Conservation (phyloP, 1,284 basidiomycete genomes). For the Ceratobasidium theobromae region DNA sequence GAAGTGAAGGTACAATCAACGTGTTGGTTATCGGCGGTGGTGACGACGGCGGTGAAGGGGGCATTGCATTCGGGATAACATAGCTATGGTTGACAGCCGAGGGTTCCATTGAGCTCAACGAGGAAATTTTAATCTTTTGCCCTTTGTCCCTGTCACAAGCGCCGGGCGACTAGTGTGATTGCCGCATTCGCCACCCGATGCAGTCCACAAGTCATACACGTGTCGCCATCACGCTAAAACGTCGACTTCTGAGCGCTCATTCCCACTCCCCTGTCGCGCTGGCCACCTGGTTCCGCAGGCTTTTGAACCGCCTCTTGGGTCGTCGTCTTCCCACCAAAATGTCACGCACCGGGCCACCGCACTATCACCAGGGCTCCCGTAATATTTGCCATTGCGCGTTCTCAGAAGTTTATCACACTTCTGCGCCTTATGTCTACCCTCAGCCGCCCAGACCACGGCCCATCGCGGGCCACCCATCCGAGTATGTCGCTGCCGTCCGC, state of each 20-base stretch:
- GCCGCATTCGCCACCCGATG: not conserved
- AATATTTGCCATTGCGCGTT: conserved; percentile 5
- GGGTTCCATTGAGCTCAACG: not conserved
- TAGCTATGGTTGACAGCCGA: not conserved
- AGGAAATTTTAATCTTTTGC: conserved; percentile 2
- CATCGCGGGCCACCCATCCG: conserved; percentile 4
- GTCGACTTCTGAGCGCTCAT: too few species aligned
- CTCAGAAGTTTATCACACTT: not conserved
- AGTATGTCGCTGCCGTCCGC: conserved; percentile 12
- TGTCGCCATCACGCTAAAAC: too few species aligned
- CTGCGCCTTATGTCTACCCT: not conserved
- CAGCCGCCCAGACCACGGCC: not conserved
- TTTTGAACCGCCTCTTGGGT: not conserved
- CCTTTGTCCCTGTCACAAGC: not conserved
- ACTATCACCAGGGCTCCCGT: conserved; percentile 12
- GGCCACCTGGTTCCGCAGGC: not conserved
- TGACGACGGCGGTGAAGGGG: not conserved
- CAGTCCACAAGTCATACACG: not conserved
- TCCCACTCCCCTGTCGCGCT: not conserved
- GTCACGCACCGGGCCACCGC: conserved; percentile 9
- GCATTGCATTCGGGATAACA: too few species aligned
- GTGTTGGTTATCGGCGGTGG: conserved; percentile 57
- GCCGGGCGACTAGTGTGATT: not conserved
- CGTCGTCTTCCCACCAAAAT: not conserved
- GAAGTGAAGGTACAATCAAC: conserved; percentile 64